These are phyloP conservation scores for Chamaecyparis obtusa DNA, from an alignment of 75 land plant species.

Conservation along the genomic window DNA sequence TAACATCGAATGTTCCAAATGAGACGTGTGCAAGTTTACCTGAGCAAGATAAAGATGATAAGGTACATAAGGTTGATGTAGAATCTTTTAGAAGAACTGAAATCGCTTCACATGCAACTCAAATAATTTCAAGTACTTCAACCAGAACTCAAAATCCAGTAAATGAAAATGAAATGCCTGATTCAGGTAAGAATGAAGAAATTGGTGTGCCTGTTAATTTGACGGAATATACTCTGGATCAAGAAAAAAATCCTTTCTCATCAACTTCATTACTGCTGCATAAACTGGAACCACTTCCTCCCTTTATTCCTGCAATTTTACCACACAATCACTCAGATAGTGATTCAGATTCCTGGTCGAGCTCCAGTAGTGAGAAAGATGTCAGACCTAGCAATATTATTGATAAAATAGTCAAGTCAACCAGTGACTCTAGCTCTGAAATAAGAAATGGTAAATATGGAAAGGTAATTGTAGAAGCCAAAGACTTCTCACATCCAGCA, in stretches of 20 bases:
- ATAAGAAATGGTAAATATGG: not conserved
- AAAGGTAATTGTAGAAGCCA: not conserved
- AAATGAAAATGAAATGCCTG: not conserved
- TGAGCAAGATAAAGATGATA: not conserved
- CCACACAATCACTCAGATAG: not conserved
- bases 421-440: constrained; percentile 2
- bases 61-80: not conserved
- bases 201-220: not conserved
- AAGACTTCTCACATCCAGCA: not conserved
- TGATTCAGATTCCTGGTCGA: constrained; percentile 13
- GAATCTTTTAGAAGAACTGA: not conserved
- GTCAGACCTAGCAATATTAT: not conserved
- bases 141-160: not conserved
- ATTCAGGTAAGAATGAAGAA: not conserved
- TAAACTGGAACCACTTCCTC: not conserved
- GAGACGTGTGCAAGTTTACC: not conserved
- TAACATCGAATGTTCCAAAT: not conserved
- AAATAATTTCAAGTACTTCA: not conserved
- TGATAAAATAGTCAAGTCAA: not conserved
- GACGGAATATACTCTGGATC: not conserved
- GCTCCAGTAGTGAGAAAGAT: constrained; percentile 2
- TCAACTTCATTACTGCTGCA: not conserved
- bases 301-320: not conserved
- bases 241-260: not conserved
- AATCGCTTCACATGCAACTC: not conserved